These are phyloP conservation scores for Rhinocladiella mackenziei DNA, from an alignment of 2,329 filamentous ascomycete genomes.

Conservation along the genomic window DNA sequence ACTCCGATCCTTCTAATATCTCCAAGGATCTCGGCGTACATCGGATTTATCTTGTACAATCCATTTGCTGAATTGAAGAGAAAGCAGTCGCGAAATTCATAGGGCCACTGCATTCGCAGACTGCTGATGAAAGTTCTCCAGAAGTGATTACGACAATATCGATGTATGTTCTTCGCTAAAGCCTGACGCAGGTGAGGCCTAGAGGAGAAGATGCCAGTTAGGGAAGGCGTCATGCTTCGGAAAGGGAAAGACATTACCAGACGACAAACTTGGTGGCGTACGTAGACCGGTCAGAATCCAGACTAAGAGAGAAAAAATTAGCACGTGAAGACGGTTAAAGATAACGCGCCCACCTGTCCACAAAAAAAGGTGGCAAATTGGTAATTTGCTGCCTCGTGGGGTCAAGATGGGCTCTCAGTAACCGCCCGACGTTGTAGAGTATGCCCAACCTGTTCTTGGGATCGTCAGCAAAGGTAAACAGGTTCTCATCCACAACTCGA, in stretches of 20 bases:
- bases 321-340: not conserved
- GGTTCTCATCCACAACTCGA: slow-evolving; percentile 10
- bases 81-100: slow-evolving; percentile 16
- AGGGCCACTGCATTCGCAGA: slow-evolving; percentile 11
- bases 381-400: slow-evolving; percentile 1
- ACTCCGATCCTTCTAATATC: slow-evolving; percentile 5
- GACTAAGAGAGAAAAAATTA: slow-evolving; percentile 1
- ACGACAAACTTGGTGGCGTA: slow-evolving; percentile 14
- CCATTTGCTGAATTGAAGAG: slow-evolving; percentile 1
- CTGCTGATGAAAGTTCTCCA: slow-evolving; percentile 5
- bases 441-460: slow-evolving; percentile 6
- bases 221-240: no score
- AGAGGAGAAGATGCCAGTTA: no score
- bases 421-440: slow-evolving; percentile 3
- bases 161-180: slow-evolving; percentile 9
- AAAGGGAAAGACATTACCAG: slow-evolving; percentile 2
- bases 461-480: slow-evolving; percentile 4
- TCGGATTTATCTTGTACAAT: slow-evolving; percentile 3
- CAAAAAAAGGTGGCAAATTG: slow-evolving; percentile 7
- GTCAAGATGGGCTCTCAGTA: slow-evolving; percentile 11
- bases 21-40: not conserved
- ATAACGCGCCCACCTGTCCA: slow-evolving; percentile 1
- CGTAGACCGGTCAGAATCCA: not conserved
- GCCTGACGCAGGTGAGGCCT: slow-evolving; percentile 10
- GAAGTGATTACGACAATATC: slow-evolving; percentile 14